phyloP scores from a whole-genome alignment of 139 green algal genomes.

The Desmodesmus armatus region DNA sequence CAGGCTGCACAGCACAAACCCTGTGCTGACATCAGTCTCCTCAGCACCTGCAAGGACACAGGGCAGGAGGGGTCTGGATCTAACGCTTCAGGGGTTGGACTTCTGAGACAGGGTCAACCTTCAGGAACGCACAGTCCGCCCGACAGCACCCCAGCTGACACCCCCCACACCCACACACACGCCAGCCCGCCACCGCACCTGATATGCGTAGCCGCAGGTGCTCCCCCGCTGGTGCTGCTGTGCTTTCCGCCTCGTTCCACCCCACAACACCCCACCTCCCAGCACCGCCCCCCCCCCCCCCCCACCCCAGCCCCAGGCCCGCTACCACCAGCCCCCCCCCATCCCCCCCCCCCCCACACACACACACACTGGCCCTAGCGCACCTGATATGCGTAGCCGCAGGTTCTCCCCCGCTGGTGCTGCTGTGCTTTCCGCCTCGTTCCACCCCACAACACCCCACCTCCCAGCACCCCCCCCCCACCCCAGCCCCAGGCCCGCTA shows the following conservation, averaged over 20 bases:
- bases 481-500: too few relatives aligned
- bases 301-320: too few relatives aligned
- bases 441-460: too few relatives aligned
- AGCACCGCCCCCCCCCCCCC: too few relatives aligned
- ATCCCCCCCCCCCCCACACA: neutral
- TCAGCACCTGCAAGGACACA: conserved; percentile 34
- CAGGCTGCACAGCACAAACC: conserved; percentile 94
- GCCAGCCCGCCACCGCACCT: conserved; percentile 53
- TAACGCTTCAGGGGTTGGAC: neutral
- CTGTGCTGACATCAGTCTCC: conserved; percentile 83
- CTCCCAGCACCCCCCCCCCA: too few relatives aligned
- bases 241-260: conserved; percentile 92
- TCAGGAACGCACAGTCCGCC: too few relatives aligned
- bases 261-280: too few relatives aligned
- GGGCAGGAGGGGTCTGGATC: neutral
- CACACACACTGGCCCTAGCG: neutral
- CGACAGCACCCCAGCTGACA: too few relatives aligned
- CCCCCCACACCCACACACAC: neutral
- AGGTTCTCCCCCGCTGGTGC: conserved; percentile 85
- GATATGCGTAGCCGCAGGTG: conserved; percentile 83
- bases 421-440: conserved; percentile 88
- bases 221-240: conserved; percentile 76
- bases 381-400: conserved; percentile 76
- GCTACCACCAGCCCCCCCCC: too few relatives aligned
- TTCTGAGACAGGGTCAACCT: too few relatives aligned